Percentiles rank a stretch among this genome's conserved stretches.
Conservation (phyloP, 2,329 filamentous ascomycete species). For the Calonectria montana region DNA sequence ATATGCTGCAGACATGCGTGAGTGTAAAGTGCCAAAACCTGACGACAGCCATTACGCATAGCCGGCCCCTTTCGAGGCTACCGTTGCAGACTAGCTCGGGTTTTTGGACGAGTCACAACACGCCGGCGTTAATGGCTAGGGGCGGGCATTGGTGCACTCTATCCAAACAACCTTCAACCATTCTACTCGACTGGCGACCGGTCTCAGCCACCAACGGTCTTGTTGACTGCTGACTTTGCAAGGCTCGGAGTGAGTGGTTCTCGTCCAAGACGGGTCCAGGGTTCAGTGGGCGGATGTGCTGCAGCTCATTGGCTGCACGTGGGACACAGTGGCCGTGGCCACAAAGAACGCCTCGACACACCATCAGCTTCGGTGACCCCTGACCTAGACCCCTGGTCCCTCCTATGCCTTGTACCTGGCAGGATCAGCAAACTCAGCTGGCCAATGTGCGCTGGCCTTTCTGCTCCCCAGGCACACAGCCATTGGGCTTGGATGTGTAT, state of each 20-base stretch:
- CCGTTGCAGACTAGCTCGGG: slow-evolving; percentile 7
- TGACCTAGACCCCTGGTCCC: slow-evolving; percentile 35
- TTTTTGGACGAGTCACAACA: neutral
- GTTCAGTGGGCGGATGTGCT: neutral
- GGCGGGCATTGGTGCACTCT: neutral
- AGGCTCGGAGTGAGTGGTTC: neutral
- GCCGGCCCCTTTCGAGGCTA: neutral
- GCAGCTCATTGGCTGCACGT: slow-evolving; percentile 1
- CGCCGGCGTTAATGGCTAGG: neutral
- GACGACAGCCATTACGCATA: slow-evolving; percentile 7
- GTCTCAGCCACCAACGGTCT: slow-evolving; percentile 8
- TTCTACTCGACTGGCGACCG: neutral
- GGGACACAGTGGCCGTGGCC: slow-evolving; percentile 12
- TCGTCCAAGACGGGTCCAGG: slow-evolving; percentile 11
- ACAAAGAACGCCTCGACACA: slow-evolving; percentile 14
- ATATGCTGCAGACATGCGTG: neutral
- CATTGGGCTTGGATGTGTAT: slow-evolving; percentile 33
- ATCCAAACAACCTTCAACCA: slow-evolving; percentile 10
- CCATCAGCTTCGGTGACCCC: slow-evolving; percentile 35
- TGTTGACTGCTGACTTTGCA: slow-evolving; percentile 4
- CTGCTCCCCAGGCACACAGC: slow-evolving; percentile 35
- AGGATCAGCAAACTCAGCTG: slow-evolving; percentile 40
- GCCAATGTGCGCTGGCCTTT: slow-evolving; percentile 29
- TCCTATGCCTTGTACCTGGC: slow-evolving; percentile 35
- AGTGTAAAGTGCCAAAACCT: neutral